phyloP scores from a whole-genome alignment of 805 yeast species.

The Zygosaccharomyces pseudorouxii region DNA sequence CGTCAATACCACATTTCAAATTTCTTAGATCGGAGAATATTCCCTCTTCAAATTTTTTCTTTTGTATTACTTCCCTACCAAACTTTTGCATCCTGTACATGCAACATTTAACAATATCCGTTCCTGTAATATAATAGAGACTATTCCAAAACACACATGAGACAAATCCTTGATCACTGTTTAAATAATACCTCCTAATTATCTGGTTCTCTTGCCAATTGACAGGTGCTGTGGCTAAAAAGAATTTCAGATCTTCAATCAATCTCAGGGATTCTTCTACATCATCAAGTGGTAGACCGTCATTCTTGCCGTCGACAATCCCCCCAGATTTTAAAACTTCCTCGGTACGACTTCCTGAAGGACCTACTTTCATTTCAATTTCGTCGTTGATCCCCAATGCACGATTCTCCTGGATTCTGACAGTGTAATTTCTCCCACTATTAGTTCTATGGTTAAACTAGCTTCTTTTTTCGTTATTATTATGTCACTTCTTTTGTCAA shows the following conservation, averaged over 20 bases:
- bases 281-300: slow-evolving; percentile 8
- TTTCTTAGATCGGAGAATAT: slow-evolving; percentile 86
- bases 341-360: slow-evolving; percentile 19
- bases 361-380: slow-evolving; percentile 12
- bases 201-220: slow-evolving; percentile 88
- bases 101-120: slow-evolving; percentile 90
- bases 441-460: not conserved
- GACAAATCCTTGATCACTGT: slow-evolving; percentile 88
- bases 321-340: slow-evolving; percentile 16
- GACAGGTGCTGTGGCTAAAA: slow-evolving; percentile 90
- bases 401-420: not conserved
- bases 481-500: not conserved
- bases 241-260: slow-evolving; percentile 76
- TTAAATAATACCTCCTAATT: slow-evolving; percentile 76
- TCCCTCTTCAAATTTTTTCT: slow-evolving; percentile 96
- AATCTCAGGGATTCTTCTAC: slow-evolving; percentile 52
- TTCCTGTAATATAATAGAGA: slow-evolving; percentile 86
- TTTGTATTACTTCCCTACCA: slow-evolving; percentile 77
- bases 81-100: slow-evolving; percentile 84
- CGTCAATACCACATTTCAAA: slow-evolving; percentile 80
- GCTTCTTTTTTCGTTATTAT: not conserved
- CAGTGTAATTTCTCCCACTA: too few species aligned
- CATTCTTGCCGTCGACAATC: slow-evolving; percentile 3
- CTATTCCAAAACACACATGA: slow-evolving; percentile 91
- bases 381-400: not conserved